These are phyloP conservation scores for Dendrobium catenatum DNA, from an alignment of 106 monocot species.

Conservation along the genomic window DNA sequence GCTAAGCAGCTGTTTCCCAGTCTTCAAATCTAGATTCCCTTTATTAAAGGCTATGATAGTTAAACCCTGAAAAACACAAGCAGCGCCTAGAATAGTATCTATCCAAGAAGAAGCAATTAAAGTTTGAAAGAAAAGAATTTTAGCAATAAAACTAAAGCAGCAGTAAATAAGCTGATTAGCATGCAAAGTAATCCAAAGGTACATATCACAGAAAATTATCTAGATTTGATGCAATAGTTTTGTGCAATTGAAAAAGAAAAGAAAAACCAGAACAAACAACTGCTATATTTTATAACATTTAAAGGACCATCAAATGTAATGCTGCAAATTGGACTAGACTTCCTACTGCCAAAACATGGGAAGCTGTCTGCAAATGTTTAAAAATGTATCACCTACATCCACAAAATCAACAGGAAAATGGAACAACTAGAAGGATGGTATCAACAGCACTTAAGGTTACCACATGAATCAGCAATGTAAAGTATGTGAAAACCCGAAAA, in stretches of 20 bases:
- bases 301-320: not conserved
- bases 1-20: constrained; percentile 56
- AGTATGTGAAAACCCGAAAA: too few relatives aligned
- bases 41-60: constrained; percentile 87
- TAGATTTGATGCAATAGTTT: not conserved
- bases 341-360: not conserved
- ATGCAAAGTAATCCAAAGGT: too few relatives aligned
- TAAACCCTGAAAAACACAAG: constrained; percentile 51
- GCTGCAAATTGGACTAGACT: not conserved
- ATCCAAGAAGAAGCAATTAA: not conserved
- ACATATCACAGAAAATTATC: too few relatives aligned
- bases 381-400: too few relatives aligned
- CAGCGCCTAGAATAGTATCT: not conserved
- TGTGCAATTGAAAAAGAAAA: not conserved
- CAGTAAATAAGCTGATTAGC: too few relatives aligned
- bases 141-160: not conserved
- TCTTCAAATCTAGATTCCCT: constrained; percentile 33
- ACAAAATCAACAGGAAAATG: too few relatives aligned
- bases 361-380: too few relatives aligned
- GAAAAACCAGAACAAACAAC: not conserved
- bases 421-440: too few relatives aligned
- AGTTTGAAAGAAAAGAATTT: not conserved
- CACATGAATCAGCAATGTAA: too few relatives aligned
- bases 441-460: too few relatives aligned
- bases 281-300: not conserved